Conservation (phyloP, 2,329 filamentous ascomycete species). For the Ascochyta clinopodiicola region DNA sequence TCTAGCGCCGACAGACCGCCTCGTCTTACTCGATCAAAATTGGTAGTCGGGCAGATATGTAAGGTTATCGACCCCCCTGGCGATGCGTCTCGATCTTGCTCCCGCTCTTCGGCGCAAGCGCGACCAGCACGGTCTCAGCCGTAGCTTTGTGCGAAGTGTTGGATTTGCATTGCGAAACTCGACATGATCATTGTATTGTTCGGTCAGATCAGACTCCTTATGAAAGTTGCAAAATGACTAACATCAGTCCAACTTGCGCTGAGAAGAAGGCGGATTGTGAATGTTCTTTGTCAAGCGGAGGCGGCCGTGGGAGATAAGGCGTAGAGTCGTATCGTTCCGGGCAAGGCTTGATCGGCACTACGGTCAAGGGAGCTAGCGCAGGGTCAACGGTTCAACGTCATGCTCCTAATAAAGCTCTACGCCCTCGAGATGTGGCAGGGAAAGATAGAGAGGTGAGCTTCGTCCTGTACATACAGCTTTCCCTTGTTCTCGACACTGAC, state of each 20-base stretch:
- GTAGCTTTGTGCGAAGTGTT: slow-evolving; percentile 5
- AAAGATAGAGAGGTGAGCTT: neutral
- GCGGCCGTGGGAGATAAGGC: slow-evolving; percentile 29
- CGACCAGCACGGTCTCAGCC: slow-evolving; percentile 11
- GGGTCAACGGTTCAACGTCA: slow-evolving; percentile 32
- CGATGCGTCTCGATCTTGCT: slow-evolving; percentile 23
- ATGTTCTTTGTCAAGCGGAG: slow-evolving; percentile 11
- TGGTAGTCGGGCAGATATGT: slow-evolving; percentile 34
- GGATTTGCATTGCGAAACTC: neutral
- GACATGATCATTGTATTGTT: neutral
- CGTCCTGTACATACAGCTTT: neutral
- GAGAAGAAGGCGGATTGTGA: neutral
- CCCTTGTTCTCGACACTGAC: neutral
- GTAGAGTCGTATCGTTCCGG: slow-evolving; percentile 17
- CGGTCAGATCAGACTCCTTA: neutral
- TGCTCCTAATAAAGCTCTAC: slow-evolving; percentile 21
- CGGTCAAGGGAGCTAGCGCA: slow-evolving; percentile 36
- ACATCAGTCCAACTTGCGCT: neutral
- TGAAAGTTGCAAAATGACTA: neutral
- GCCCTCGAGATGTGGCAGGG: slow-evolving; percentile 6
- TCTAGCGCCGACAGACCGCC: slow-evolving; percentile 22
- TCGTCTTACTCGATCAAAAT: slow-evolving; percentile 44
- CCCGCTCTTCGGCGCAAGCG: slow-evolving; percentile 23
- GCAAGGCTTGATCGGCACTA: slow-evolving; percentile 30
- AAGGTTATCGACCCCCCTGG: slow-evolving; percentile 39